A percentile compares a stretch with the other conserved stretches of the same genome.
phyloP scores from a whole-genome alignment of 2,329 filamentous ascomycete species.

The Teratosphaeria viscida region DNA sequence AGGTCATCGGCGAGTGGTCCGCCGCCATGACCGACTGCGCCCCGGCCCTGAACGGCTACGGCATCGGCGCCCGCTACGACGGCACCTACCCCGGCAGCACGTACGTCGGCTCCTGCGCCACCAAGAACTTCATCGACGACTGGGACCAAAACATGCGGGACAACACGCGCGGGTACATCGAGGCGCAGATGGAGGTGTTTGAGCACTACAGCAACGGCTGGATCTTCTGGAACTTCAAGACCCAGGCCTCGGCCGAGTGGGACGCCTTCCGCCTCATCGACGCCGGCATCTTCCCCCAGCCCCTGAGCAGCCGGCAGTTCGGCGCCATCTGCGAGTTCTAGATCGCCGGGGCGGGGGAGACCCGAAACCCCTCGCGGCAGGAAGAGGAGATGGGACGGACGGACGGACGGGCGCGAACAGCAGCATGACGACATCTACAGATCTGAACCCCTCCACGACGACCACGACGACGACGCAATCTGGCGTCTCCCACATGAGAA shows the following conservation, averaged over 20 bases:
- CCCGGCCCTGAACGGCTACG: constrained; percentile 42
- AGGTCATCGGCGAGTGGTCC: constrained; percentile 60
- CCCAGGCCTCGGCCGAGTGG: constrained; percentile 42
- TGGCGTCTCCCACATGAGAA: background rate
- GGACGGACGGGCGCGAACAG: too few species aligned
- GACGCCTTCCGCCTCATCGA: constrained; percentile 41
- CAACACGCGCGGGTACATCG: constrained; percentile 42
- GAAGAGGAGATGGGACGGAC: too few species aligned
- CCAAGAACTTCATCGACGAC: constrained; percentile 38
- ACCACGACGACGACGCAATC: background rate
- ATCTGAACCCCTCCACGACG: background rate
- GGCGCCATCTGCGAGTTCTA: constrained; percentile 18
- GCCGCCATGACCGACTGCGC: constrained; percentile 56
- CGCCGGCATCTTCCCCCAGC: constrained; percentile 42
- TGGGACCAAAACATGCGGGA: constrained; percentile 37
- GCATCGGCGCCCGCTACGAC: constrained; percentile 50
- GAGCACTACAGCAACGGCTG: constrained; percentile 43
- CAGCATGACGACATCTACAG: too few species aligned
- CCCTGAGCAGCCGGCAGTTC: constrained; percentile 23
- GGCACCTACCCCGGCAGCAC: constrained; percentile 41
- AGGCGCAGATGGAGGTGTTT: constrained; percentile 45
- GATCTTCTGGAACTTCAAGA: constrained; percentile 51
- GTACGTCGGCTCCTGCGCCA: constrained; percentile 45
- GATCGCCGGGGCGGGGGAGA: background rate
- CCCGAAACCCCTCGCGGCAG: background rate